phyloP scores from a whole-genome alignment of 768 basidiomycete genomes.

The Amanita exitialis region DNA sequence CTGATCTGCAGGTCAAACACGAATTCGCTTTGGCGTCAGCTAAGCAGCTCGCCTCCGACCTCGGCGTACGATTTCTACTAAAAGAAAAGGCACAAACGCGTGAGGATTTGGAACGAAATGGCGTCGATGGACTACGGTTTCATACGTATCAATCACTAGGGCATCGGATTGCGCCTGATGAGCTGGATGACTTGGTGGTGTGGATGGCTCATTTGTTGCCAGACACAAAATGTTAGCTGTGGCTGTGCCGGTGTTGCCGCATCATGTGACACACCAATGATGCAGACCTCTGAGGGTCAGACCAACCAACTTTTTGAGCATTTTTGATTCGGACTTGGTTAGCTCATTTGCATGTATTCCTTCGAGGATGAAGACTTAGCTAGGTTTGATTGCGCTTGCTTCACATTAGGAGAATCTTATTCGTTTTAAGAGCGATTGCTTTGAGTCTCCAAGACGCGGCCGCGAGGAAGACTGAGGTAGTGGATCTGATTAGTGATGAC shows the following conservation, averaged over 20 bases:
- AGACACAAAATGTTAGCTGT: slow-evolving; percentile 4
- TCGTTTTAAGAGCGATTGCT: slow-evolving; percentile 33
- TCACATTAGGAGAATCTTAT: neutral
- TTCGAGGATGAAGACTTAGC: slow-evolving; percentile 5
- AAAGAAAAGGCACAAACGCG: slow-evolving; percentile 9
- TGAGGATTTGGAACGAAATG: slow-evolving; percentile 10
- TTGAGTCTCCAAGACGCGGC: slow-evolving; percentile 33
- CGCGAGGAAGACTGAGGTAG: slow-evolving; percentile 16
- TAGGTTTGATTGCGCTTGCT: slow-evolving; percentile 2
- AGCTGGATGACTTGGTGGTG: slow-evolving; percentile 17
- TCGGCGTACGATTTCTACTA: slow-evolving; percentile 28
- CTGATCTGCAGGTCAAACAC: slow-evolving; percentile 49
- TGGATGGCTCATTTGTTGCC: slow-evolving; percentile 14
- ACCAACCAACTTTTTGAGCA: too few species aligned
- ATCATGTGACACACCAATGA: too few species aligned
- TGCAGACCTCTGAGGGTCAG: too few species aligned
- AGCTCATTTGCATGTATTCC: slow-evolving; percentile 1
- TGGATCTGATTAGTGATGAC: slow-evolving; percentile 21
- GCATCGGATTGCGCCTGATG: slow-evolving; percentile 17
- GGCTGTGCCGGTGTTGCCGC: neutral
- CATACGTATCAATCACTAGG: slow-evolving; percentile 17
- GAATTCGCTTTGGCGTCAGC: slow-evolving; percentile 35
- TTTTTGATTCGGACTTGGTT: neutral
- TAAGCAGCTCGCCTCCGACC: slow-evolving; percentile 33
- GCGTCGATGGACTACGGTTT: slow-evolving; percentile 15